Evolutionary conservation across 805 yeast genomes (phyloP).

Genomic region (Saturnispora diversa): DNA sequence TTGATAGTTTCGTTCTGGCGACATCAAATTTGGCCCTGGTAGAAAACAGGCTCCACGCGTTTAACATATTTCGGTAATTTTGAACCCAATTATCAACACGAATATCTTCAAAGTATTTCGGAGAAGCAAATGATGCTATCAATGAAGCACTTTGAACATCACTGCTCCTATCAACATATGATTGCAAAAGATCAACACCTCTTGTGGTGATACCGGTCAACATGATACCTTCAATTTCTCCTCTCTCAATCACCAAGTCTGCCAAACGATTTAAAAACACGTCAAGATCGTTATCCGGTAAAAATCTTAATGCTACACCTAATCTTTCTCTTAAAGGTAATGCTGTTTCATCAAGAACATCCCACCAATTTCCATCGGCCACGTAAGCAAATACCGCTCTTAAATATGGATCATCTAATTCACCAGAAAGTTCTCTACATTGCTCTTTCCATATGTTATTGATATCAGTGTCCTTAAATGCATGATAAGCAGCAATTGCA

Average conservation of each 20-base stretch:
- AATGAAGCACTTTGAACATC: slow-evolving; percentile 91
- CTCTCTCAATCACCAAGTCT: slow-evolving; percentile 60
- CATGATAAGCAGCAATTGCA: slow-evolving; percentile 84
- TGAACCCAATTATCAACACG: slow-evolving; percentile 75
- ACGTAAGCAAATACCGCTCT: slow-evolving; percentile 89
- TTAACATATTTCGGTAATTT: slow-evolving; percentile 57
- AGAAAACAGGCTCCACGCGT: slow-evolving; percentile 76
- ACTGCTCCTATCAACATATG: slow-evolving; percentile 78
- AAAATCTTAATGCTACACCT: slow-evolving; percentile 82
- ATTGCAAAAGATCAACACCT: slow-evolving; percentile 74
- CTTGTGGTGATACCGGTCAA: slow-evolving; percentile 87
- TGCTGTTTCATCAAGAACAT: slow-evolving; percentile 82
- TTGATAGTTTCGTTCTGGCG: slow-evolving; percentile 56
- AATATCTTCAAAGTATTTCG: slow-evolving; percentile 67
- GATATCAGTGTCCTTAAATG: slow-evolving; percentile 47
- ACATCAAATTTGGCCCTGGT: slow-evolving; percentile 82
- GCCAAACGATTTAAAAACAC: slow-evolving; percentile 64
- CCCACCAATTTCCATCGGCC: slow-evolving; percentile 95
- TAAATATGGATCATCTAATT: slow-evolving; percentile 79
- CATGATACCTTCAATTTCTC: slow-evolving; percentile 86
- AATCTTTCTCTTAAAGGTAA: slow-evolving; percentile 80
- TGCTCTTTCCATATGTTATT: slow-evolving; percentile 90
- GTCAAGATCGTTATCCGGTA: slow-evolving; percentile 71
- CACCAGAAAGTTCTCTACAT: slow-evolving; percentile 82
- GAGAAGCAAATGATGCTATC: slow-evolving; percentile 72